Evolutionary conservation across 2,329 filamentous ascomycete species (phyloP), one percentile per base, ranked within the genome.

Genomic region (Pseudofabraea citricarpa): DNA sequence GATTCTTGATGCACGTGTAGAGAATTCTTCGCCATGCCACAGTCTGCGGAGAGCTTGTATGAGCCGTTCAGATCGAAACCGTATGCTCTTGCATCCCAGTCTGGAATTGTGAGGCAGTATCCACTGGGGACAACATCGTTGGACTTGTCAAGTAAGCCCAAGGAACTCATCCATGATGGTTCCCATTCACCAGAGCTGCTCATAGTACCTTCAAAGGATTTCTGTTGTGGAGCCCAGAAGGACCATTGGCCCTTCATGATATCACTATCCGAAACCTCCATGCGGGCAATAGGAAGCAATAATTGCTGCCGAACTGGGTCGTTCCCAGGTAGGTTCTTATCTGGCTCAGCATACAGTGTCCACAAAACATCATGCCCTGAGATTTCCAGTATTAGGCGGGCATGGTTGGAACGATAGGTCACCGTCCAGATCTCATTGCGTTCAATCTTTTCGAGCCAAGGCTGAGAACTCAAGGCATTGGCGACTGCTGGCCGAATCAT

Each of bases 1-100:
- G 40, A 31, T 4, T 46, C 37, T 15, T 32, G 29, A 6, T 53
- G 47, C 2, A 51, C 45, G 57, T 83, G 81, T 18, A 84, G 57
- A 41, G 72, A 71, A 13, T 69, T 66, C 18, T 62, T 69, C 0
- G 80, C 72, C 4, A 74, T 81, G 5, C 78, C 80, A 52, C 81
- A 85, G 5, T 74, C 60, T 9, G 68, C 71, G 1, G 79, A 61
- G 8, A 72, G 62, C 6, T 64, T 50, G 50, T 81, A 85, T 0
- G 55, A 55, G 2, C 81, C 81, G 3, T 56, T 57, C 9, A 82
- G 56, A 40, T 72, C 61, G 1, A 52, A 36, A 18, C 63, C 63
- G 6, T 66, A 55, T 13, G 51, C 48, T 24, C 51, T 38, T 4
- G 58, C 49, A 12, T 60, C 52, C 3, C 61, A 46, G 12, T 63